Percentiles rank a stretch among this genome's conserved stretches.
Conservation (phyloP, 768 basidiomycete genomes). For the Leccinum disarticulatum region DNA sequence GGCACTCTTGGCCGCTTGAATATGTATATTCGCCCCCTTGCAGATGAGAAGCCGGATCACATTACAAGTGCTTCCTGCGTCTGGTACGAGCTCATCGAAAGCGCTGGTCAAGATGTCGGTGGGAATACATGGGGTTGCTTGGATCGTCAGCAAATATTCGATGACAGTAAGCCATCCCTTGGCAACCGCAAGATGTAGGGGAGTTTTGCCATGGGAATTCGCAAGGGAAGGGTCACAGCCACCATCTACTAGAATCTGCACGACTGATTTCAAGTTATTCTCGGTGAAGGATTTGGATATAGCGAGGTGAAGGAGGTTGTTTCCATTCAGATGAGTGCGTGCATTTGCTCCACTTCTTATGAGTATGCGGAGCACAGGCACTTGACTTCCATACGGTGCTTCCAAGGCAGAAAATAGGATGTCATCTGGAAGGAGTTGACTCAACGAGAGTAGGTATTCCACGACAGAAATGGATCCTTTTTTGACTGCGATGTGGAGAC, state of each 20-base stretch:
- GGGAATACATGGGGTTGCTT: neutral
- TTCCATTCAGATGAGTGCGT: neutral
- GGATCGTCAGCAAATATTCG: neutral
- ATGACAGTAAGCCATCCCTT: neutral
- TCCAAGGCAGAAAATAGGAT: conserved; percentile 3
- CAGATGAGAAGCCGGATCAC: neutral
- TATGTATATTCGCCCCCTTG: neutral
- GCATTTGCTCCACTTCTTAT: neutral
- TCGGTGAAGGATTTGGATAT: neutral
- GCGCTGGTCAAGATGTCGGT: neutral
- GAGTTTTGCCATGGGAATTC: neutral
- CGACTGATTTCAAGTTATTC: neutral
- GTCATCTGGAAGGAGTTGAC: conserved; percentile 1
- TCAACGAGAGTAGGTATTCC: neutral
- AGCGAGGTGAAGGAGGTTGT: conserved; percentile 1
- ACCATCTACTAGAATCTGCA: neutral
- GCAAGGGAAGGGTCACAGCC: conserved; percentile 4
- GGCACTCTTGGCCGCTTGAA: neutral
- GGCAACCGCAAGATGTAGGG: conserved; percentile 5
- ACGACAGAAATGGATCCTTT: neutral
- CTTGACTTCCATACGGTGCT: neutral
- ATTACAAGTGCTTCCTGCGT: neutral
- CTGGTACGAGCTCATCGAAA: neutral
- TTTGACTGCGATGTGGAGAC: neutral
- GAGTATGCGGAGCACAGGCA: neutral